Conservation (phyloP, 2,329 filamentous ascomycete species). For the Thielaviopsis populi region DNA sequence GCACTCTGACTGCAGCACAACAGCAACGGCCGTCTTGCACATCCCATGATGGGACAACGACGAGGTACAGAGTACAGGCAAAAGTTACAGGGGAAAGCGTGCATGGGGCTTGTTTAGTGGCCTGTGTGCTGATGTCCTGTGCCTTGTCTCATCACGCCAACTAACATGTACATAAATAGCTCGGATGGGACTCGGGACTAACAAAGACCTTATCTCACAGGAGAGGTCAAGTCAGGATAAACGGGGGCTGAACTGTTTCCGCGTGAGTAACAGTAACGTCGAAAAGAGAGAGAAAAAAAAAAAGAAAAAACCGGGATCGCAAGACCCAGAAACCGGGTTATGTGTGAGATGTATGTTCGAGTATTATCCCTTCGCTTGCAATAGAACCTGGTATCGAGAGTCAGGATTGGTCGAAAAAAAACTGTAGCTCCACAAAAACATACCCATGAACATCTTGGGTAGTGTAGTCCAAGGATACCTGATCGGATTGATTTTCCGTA, state of each 20-base stretch:
- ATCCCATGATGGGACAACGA: not conserved
- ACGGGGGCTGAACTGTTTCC: not conserved
- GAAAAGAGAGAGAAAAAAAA: no score
- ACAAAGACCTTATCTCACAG: not conserved
- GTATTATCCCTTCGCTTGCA: not conserved
- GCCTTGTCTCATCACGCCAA: not conserved
- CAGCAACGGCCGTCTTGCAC: no score
- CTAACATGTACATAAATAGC: not conserved
- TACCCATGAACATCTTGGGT: not conserved
- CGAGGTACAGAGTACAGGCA: not conserved
- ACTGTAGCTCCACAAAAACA: not conserved
- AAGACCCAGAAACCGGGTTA: slow-evolving; percentile 6
- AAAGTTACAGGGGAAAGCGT: not conserved
- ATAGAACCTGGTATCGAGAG: not conserved
- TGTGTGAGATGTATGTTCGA: not conserved
- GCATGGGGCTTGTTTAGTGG: not conserved
- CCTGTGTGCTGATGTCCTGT: not conserved
- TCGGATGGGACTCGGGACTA: not conserved
- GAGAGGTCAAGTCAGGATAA: not conserved
- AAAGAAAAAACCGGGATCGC: not conserved
- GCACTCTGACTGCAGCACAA: not conserved
- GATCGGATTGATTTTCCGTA: not conserved
- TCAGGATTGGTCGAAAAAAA: not conserved
- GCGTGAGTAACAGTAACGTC: not conserved
- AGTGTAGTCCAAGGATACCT: not conserved